Evolutionary conservation across 768 basidiomycete genomes (phyloP), one percentile per base, ranked within the genome.

Genomic region (Gloeopeniophorella convolvens): DNA sequence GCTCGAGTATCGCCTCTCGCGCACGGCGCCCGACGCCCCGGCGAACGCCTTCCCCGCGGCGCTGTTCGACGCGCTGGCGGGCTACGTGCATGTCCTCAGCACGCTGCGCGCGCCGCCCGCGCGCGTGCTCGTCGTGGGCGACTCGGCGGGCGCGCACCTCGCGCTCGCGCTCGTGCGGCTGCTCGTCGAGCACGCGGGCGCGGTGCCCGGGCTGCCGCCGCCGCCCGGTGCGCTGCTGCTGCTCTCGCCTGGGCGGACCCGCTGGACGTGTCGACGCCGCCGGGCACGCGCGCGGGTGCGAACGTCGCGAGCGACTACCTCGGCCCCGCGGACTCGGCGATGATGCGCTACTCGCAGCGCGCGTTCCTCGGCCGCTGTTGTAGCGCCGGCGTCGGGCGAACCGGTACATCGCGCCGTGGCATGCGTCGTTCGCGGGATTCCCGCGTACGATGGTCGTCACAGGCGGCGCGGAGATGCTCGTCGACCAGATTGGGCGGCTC

Each of bases 91-190:
- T 63, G 80, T 89, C 18, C 71, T 84, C 31, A 68, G 75, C 42
- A 66, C 60, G 8, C 67, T 83, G 23, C 77, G 79, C 0, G 81
- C 86, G 61, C 55, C 69, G 2, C 76, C 85, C 0, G 63, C 68
- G 15, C 68, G 85, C 57, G 82, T 91, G 59, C 71, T 86, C 47
- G 42, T 89, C 18, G 71, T 70, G 16, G 89, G 88, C 3, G 87
- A 91, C 62, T 89, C 84, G 1, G 85, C 88, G 0, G 88, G 89
- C 3, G 89, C 74, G 4, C 85, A 89, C 63, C 76, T 89, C 21
- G 78, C 79, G 1, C 71, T 79, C 28, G 79, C 81, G 0, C 70
- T 86, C 35, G 74, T 70, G 8, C 79, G 80, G 4, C 82, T 83
- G 56, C 73, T 88, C 21, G 66, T 77, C 15, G 48, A 50, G 36